Percentiles rank a stretch among this genome's conserved stretches.
phyloP scores from a whole-genome alignment of 1,139 yeast genomes.

The Cylindricascospora bacillispora region DNA sequence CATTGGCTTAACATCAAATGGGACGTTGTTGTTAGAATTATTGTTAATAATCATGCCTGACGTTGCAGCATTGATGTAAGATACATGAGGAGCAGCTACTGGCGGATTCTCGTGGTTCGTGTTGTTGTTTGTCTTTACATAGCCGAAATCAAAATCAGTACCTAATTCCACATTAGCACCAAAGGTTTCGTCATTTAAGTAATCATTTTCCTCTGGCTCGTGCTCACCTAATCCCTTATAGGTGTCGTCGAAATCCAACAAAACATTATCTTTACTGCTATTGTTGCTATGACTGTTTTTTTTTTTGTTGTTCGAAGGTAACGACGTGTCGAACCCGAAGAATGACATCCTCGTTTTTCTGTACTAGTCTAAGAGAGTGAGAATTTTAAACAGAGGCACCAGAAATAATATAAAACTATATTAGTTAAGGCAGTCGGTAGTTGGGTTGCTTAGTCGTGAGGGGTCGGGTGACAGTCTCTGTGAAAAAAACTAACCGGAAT shows the following conservation, averaged over 20 bases:
- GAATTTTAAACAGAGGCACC: no score
- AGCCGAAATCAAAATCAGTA: constrained; percentile 65
- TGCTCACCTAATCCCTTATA: constrained; percentile 68
- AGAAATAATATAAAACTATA: no score
- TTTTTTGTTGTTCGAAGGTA: constrained; percentile 7
- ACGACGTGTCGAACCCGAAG: constrained; percentile 23
- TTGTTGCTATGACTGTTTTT: constrained; percentile 19
- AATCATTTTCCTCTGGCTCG: constrained; percentile 63
- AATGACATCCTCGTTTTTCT: constrained; percentile 25
- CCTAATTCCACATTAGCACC: constrained; percentile 51
- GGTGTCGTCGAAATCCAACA: constrained; percentile 65
- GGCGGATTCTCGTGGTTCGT: constrained; percentile 24
- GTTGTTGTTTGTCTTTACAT: constrained; percentile 15
- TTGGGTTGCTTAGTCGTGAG: no score
- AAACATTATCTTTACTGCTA: constrained; percentile 3
- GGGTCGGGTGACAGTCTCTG: no score
- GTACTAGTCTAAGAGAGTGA: no score
- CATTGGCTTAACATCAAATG: constrained; percentile 46
- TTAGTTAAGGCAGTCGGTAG: no score
- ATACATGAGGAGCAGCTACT: constrained; percentile 26
- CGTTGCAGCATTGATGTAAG: constrained; percentile 49
- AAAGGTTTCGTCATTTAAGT: constrained; percentile 78
- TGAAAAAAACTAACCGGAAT: no score
- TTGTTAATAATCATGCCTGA: constrained; percentile 15
- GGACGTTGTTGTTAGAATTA: constrained; percentile 12